These are phyloP conservation scores for Hypoxylon rubiginosum DNA, from an alignment of 2,329 filamentous ascomycete species.

Conservation along the genomic window DNA sequence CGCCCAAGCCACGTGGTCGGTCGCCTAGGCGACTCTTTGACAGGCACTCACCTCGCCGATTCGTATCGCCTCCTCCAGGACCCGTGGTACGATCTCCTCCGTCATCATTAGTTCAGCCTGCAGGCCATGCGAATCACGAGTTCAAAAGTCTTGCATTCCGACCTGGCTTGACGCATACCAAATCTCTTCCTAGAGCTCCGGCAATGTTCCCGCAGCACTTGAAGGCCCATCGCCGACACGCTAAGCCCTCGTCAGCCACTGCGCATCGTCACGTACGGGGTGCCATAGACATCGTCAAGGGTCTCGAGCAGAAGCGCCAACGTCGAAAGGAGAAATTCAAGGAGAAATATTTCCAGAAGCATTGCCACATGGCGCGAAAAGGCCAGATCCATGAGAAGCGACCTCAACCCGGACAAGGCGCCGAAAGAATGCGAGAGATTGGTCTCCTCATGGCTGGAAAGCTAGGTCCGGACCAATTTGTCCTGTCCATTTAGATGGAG, in stretches of 20 bases:
- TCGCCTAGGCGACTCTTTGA: slow-evolving; percentile 73
- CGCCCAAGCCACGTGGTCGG: slow-evolving; percentile 64
- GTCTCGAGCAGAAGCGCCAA: slow-evolving; percentile 93
- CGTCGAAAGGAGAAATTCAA: slow-evolving; percentile 89
- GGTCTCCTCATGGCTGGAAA: slow-evolving; percentile 90
- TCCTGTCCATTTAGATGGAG: slow-evolving; percentile 74
- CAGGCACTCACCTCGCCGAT: slow-evolving; percentile 76
- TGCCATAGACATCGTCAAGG: slow-evolving; percentile 98
- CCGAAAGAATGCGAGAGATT: slow-evolving; percentile 92
- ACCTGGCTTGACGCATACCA: slow-evolving; percentile 80
- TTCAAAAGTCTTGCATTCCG: slow-evolving; percentile 67
- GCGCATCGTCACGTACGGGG: slow-evolving; percentile 80
- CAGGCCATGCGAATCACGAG: slow-evolving; percentile 51
- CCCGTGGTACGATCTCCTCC: slow-evolving; percentile 62
- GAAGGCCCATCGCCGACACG: slow-evolving; percentile 55
- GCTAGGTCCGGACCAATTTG: slow-evolving; percentile 79
- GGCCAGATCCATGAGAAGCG: slow-evolving; percentile 72
- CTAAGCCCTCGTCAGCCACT: slow-evolving; percentile 50
- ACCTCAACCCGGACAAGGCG: slow-evolving; percentile 85
- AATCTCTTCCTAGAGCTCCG: slow-evolving; percentile 85
- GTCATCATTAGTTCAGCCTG: slow-evolving; percentile 45
- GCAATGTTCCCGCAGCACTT: slow-evolving; percentile 74
- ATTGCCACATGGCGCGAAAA: slow-evolving; percentile 85
- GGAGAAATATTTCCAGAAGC: slow-evolving; percentile 81
- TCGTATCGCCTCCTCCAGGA: slow-evolving; percentile 76